Percentiles rank a stretch among this genome's conserved stretches.
Evolutionary conservation across 495 filamentous ascomycete genomes (phyloP).

Genomic region (Penicillium malachiteum): DNA sequence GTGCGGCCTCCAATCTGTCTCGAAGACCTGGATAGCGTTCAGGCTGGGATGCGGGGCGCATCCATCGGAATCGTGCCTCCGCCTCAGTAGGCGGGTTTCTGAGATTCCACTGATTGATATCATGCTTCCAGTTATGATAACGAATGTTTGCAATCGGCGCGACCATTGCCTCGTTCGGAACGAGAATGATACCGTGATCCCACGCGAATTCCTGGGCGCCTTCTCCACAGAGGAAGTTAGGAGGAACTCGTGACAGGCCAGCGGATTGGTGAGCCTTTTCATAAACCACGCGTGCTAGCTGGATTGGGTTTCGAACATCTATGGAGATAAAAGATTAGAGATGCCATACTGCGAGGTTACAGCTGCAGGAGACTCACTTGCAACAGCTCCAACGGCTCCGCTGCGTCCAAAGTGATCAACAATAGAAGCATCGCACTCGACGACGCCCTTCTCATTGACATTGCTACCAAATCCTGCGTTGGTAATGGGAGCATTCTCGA

Average conservation of each 20-base stretch:
- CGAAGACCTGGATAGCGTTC: neutral
- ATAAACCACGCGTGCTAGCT: conserved; percentile 77
- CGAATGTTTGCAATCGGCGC: conserved; percentile 72
- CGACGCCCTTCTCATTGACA: conserved; percentile 80
- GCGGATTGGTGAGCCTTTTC: conserved; percentile 69
- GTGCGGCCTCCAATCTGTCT: neutral
- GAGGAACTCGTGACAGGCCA: conserved; percentile 82
- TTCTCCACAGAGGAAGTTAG: conserved; percentile 82
- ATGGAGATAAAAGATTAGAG: conserved; percentile 6
- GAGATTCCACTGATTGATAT: conserved; percentile 55
- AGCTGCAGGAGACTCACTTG: conserved; percentile 57
- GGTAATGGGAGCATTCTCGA: conserved; percentile 93
- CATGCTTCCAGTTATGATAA: conserved; percentile 72
- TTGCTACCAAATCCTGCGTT: conserved; percentile 97
- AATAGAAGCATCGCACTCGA: conserved; percentile 91
- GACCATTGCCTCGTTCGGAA: conserved; percentile 70
- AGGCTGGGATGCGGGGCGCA: conserved; percentile 5
- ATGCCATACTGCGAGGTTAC: no score
- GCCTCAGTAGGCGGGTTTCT: conserved; percentile 11
- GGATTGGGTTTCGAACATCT: conserved; percentile 94
- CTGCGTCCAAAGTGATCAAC: conserved; percentile 89
- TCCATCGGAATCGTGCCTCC: neutral
- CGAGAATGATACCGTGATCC: conserved; percentile 65
- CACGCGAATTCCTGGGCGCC: conserved; percentile 84
- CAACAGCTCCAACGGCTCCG: conserved; percentile 86